phyloP scores from a whole-genome alignment of 768 basidiomycete species.

The Fistulinella prunicolor region DNA sequence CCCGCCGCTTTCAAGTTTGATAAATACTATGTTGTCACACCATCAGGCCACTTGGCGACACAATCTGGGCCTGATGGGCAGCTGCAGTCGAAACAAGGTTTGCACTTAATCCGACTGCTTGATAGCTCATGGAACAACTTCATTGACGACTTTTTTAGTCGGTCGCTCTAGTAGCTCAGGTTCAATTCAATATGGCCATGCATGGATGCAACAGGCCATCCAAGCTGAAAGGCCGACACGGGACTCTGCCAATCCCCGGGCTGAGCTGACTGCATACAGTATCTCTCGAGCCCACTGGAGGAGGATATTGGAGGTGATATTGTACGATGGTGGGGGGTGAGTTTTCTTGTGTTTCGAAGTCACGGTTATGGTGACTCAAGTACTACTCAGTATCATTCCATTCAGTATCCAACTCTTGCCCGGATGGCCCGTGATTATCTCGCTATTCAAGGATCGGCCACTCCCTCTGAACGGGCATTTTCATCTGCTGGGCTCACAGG shows the following conservation, averaged over 20 bases:
- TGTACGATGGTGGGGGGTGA: conserved; percentile 2
- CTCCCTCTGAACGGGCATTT: conserved; percentile 27
- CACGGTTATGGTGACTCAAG: too few relatives aligned
- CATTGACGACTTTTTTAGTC: too few relatives aligned
- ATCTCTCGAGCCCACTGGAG: not conserved
- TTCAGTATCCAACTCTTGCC: not conserved
- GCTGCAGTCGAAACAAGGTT: too few relatives aligned
- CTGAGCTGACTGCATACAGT: not conserved
- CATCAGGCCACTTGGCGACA: too few relatives aligned
- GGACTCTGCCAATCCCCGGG: not conserved
- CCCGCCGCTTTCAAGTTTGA: too few relatives aligned
- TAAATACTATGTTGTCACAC: too few relatives aligned
- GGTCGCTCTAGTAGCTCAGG: not conserved
- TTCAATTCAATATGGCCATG: conserved; percentile 2
- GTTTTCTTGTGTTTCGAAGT: not conserved
- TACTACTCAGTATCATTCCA: not conserved
- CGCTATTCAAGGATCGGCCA: conserved; percentile 25
- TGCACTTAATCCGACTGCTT: too few relatives aligned
- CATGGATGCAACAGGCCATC: conserved; percentile 1
- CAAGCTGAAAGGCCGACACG: not conserved
- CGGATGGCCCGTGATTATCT: not conserved
- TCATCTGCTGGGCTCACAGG: conserved; percentile 27
- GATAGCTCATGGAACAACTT: too few relatives aligned
- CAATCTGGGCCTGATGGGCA: too few relatives aligned
- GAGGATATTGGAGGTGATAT: not conserved